Evolutionary conservation across 805 yeast genomes (phyloP), one percentile per base, ranked within the genome.

Genomic region (Schwanniomyces yamadae): DNA sequence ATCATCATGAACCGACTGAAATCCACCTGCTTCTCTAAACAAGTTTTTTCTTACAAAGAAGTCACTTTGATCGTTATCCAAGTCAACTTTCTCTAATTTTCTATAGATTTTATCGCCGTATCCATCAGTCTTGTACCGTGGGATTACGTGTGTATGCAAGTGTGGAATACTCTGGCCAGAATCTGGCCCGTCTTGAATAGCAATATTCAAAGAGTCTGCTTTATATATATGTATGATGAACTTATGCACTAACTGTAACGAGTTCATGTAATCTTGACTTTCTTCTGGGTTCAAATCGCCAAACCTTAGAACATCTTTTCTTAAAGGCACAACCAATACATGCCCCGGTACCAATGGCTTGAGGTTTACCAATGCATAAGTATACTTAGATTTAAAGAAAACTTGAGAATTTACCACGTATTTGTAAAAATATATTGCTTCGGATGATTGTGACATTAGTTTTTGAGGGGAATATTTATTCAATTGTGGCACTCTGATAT

Each of bases 141-240:
- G 99, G 14, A 93, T 89, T 13, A 93, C 63, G 57, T 93, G 99
- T 14, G 96, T 84, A 58, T 93, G 99, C 19, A 91, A 71, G 60
- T 93, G 99, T 4, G 97, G 95, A 2, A 93, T 82, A n/a, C 90
- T 78, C 56, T 93, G 99, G 3, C 99, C 99, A 1, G 97, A 91
- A 33, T 88, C 88, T 0, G 89, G 85, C 0, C 99, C 99, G 56
- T 93, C 99, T 57, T 93, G 99, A 40, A 95, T 87, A 8, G 97
- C 91, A 25, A 93, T 73, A 54, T 95, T 95, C 41, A 89, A 54
- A 1, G 95, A 71, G 48, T 90, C 95, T 2, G 96, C 95, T 23
- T 80, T 71, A 57, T 81, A 93, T 9, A 72, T 65, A 39, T 69
- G 52, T 44, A 74, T 80, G 11, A 93, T 80, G 44, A 89, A 83